Percentiles rank a stretch among this genome's conserved stretches.
Conservation (phyloP, 169 alveolate species). For the Plasmodium reichenowi region DNA sequence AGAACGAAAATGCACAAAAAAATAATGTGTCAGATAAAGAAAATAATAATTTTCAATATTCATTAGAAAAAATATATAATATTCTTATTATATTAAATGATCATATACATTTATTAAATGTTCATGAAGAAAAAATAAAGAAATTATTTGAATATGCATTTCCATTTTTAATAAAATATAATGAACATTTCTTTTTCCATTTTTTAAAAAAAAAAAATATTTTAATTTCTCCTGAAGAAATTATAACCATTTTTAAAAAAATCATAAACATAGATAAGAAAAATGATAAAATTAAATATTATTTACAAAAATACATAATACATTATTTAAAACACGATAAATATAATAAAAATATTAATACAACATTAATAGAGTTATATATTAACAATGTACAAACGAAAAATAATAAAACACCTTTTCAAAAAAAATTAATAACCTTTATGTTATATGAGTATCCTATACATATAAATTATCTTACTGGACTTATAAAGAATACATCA, state of each 20-base stretch:
- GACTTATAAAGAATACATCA: neutral
- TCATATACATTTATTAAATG: conserved; percentile 30
- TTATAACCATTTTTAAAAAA: conserved; percentile 19
- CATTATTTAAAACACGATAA: conserved; percentile 50
- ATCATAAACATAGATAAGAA: conserved; percentile 1
- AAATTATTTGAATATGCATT: conserved; percentile 51
- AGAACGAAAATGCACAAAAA: conserved; percentile 6
- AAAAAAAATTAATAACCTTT: conserved; percentile 33
- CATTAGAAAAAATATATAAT: conserved; percentile 39
- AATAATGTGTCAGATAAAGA: neutral
- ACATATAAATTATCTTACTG: conserved; percentile 4
- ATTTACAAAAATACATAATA: conserved; percentile 48
- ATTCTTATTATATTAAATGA: conserved; percentile 34
- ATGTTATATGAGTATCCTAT: conserved; percentile 25
- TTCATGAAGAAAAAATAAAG: conserved; percentile 28
- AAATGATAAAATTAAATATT: conserved; percentile 18
- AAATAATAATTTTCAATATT: conserved; percentile 1
- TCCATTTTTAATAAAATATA: conserved; percentile 48
- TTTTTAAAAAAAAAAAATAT: conserved; percentile 26
- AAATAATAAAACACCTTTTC: conserved; percentile 34
- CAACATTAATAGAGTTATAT: conserved; percentile 36
- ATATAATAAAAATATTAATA: conserved; percentile 37
- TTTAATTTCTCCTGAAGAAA: conserved; percentile 44
- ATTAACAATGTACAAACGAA: conserved; percentile 14
- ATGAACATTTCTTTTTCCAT: conserved; percentile 47